phyloP scores from a whole-genome alignment of 108 stramenopile species.

The Cyclotella atomus region DNA sequence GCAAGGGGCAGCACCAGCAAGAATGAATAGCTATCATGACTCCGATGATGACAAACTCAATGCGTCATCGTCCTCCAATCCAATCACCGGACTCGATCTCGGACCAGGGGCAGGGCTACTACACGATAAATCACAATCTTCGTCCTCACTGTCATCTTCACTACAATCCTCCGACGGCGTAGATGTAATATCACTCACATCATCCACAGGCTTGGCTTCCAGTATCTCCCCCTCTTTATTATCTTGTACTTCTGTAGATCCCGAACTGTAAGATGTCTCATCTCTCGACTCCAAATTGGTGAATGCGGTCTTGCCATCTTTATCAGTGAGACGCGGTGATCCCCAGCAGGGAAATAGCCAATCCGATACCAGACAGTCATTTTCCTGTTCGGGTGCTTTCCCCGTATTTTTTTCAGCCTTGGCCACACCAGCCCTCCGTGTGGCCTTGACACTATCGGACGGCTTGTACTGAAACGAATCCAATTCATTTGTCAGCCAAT shows the following conservation, averaged over 20 bases:
- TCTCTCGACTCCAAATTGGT: neutral
- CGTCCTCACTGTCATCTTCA: neutral
- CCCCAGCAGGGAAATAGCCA: slow-evolving; percentile 12
- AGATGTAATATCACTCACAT: slow-evolving; percentile 6
- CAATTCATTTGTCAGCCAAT: slow-evolving; percentile 6
- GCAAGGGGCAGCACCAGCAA: no score
- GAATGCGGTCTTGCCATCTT: neutral
- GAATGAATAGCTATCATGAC: no score
- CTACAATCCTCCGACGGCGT: neutral
- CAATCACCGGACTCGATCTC: neutral
- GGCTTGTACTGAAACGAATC: slow-evolving; percentile 1
- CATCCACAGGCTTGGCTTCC: neutral
- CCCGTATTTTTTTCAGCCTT: no score
- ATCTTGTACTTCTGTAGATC: neutral
- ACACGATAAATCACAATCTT: neutral
- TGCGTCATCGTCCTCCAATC: no score
- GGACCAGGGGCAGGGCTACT: no score
- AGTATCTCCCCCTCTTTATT: neutral
- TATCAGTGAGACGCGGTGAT: neutral
- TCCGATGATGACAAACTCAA: no score
- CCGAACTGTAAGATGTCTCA: neutral
- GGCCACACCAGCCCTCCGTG: neutral
- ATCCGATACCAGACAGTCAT: neutral
- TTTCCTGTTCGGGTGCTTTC: neutral
- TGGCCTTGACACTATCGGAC: neutral